Conservation (phyloP, 2,329 filamentous ascomycete genomes). For the Ascochyta viciae-villosae region DNA sequence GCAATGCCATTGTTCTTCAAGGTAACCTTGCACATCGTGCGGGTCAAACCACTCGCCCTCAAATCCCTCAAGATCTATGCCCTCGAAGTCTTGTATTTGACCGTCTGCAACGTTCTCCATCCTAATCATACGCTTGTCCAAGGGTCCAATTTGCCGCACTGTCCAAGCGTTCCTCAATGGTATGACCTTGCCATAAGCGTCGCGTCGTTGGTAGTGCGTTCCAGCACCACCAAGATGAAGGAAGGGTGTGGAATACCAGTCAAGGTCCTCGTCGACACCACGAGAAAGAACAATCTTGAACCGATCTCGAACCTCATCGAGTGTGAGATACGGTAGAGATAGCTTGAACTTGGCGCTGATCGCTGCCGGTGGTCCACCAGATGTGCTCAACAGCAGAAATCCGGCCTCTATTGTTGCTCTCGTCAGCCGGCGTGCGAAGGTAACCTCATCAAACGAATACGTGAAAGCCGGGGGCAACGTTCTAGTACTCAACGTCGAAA, state of each 20-base stretch:
- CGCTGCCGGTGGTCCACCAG: conserved; percentile 32
- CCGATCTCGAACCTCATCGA: conserved; percentile 48
- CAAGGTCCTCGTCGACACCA: conserved; percentile 58
- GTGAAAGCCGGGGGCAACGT: conserved; percentile 54
- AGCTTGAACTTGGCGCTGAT: conserved; percentile 70
- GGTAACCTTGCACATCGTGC: conserved; percentile 77
- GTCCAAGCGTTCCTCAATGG: conserved; percentile 43
- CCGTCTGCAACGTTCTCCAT: conserved; percentile 24
- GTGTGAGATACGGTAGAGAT: conserved; percentile 64
- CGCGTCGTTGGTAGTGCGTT: conserved; percentile 64
- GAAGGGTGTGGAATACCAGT: conserved; percentile 67
- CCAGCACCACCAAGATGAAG: conserved; percentile 72
- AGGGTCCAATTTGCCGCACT: conserved; percentile 42
- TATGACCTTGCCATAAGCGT: conserved; percentile 46
- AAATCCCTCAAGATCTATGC: conserved; percentile 66
- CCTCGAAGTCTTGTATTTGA: conserved; percentile 29
- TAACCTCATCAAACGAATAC: conserved; percentile 68
- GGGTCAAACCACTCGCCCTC: conserved; percentile 79
- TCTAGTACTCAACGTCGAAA: conserved; percentile 28
- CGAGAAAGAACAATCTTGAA: conserved; percentile 52
- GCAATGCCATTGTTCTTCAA: conserved; percentile 67
- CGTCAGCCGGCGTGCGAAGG: conserved; percentile 75
- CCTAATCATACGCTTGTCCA: conserved; percentile 37
- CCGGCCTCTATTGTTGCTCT: conserved; percentile 69
- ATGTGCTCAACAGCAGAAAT: conserved; percentile 64